A percentile compares a stretch with the other conserved stretches of the same genome.
Evolutionary conservation across 441 rosid species (phyloP).

Genomic region (Adansonia grandidieri): DNA sequence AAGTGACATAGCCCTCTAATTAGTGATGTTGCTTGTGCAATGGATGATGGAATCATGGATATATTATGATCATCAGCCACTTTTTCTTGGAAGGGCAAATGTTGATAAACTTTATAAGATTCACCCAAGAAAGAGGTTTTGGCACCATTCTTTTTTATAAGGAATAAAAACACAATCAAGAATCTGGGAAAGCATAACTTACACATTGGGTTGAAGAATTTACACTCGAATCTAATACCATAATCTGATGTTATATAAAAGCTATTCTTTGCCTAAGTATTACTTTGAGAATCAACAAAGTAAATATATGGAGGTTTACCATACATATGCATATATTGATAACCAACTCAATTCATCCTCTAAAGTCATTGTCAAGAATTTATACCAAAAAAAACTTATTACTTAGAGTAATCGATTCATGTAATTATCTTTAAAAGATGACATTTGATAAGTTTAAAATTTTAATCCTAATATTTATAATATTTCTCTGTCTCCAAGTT

Average conservation of each 20-base stretch:
- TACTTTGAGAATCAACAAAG: slow-evolving; percentile 18
- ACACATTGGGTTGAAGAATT: not conserved
- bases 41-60: not conserved
- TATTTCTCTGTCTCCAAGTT: too few species aligned
- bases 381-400: too few species aligned
- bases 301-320: not conserved
- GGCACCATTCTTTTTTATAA: too few species aligned
- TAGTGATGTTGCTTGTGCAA: not conserved
- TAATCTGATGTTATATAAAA: not conserved
- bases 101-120: too few species aligned
- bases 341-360: not conserved
- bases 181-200: not conserved
- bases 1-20: not conserved
- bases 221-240: slow-evolving; percentile 21
- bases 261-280: slow-evolving; percentile 20
- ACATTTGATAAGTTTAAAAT: too few species aligned
- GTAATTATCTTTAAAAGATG: too few species aligned
- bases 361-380: not conserved
- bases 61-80: not conserved
- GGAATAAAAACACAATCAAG: too few species aligned
- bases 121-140: too few species aligned
- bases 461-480: too few species aligned
- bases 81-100: not conserved
- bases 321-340: too few species aligned
- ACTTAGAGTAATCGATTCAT: too few species aligned